Conservation (phyloP, 257 asterid genomes). For the Penstemon newberryi region DNA sequence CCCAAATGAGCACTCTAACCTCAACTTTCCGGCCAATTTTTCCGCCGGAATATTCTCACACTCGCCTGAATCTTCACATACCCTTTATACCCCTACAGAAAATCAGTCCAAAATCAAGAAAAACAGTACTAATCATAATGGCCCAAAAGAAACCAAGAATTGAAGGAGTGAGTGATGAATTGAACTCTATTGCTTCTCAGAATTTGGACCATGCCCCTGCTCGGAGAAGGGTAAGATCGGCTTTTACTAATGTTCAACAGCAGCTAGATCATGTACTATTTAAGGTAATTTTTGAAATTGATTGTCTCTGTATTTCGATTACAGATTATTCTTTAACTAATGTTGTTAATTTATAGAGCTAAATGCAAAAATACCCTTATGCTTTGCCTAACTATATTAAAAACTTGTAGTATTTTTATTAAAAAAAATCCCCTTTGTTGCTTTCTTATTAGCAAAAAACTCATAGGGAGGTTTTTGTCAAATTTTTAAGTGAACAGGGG, state of each 20-base stretch:
- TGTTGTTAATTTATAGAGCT: no score
- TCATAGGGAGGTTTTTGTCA: no score
- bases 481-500: no score
- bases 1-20: constrained; percentile 46
- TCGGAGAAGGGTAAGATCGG: constrained; percentile 89
- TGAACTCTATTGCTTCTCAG: constrained; percentile 86
- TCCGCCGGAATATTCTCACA: constrained; percentile 28
- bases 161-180: constrained; percentile 73
- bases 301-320: not conserved
- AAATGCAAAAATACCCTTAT: no score
- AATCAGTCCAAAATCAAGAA: constrained; percentile 26
- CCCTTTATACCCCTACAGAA: constrained; percentile 32
- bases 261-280: constrained; percentile 86
- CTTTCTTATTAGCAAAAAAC: not conserved
- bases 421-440: not conserved
- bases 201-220: constrained; percentile 88
- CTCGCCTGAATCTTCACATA: constrained; percentile 20
- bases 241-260: constrained; percentile 60
- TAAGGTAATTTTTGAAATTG: constrained; percentile 50
- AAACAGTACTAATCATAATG: constrained; percentile 32
- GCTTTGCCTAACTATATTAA: not conserved
- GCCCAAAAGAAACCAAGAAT: constrained; percentile 63
- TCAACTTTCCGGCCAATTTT: constrained; percentile 43
- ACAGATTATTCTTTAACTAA: not conserved
- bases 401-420: not conserved